These are phyloP conservation scores for Barnettozyma sp. DNA, from an alignment of 805 yeast species.

Conservation along the genomic window DNA sequence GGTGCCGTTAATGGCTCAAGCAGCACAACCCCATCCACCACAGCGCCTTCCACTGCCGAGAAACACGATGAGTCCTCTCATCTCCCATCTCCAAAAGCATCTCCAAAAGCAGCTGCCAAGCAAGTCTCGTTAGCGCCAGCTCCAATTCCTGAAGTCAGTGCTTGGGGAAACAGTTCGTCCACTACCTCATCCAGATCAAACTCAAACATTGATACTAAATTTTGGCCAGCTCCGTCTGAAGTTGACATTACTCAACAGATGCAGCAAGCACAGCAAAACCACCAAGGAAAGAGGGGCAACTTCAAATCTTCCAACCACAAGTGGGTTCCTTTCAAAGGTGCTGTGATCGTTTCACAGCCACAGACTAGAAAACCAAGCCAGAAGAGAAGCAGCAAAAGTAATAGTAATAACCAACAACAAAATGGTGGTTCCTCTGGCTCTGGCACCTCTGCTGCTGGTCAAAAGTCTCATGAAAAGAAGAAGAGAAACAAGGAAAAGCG, in stretches of 20 bases:
- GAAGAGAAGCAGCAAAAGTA: constrained; percentile 19
- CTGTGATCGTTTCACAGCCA: constrained; percentile 38
- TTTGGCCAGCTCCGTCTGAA: constrained; percentile 34
- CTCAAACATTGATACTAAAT: constrained; percentile 24
- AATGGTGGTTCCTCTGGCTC: too few species aligned
- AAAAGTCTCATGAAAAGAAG: constrained; percentile 19
- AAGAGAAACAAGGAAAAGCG: constrained; percentile 19
- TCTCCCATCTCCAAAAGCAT: constrained; percentile 25
- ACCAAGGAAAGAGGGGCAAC: constrained; percentile 11
- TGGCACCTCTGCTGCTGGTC: constrained; percentile 4
- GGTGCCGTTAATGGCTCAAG: constrained; percentile 10
- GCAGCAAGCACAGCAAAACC: not conserved
- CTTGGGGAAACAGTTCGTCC: constrained; percentile 47
- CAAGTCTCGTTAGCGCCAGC: constrained; percentile 47
- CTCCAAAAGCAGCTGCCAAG: constrained; percentile 23
- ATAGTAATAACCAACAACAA: constrained; percentile 4
- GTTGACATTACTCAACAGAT: constrained; percentile 11
- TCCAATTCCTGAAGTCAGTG: constrained; percentile 53
- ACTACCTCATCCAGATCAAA: constrained; percentile 23
- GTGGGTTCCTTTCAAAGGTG: constrained; percentile 66
- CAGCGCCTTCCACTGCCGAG: constrained; percentile 4
- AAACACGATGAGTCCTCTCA: constrained; percentile 11
- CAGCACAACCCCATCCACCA: constrained; percentile 1
- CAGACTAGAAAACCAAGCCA: constrained; percentile 18
- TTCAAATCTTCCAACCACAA: constrained; percentile 41